Evolutionary conservation across 192 early-diverging fungal genomes (phyloP).

Genomic region (Geranomyces variabilis): DNA sequence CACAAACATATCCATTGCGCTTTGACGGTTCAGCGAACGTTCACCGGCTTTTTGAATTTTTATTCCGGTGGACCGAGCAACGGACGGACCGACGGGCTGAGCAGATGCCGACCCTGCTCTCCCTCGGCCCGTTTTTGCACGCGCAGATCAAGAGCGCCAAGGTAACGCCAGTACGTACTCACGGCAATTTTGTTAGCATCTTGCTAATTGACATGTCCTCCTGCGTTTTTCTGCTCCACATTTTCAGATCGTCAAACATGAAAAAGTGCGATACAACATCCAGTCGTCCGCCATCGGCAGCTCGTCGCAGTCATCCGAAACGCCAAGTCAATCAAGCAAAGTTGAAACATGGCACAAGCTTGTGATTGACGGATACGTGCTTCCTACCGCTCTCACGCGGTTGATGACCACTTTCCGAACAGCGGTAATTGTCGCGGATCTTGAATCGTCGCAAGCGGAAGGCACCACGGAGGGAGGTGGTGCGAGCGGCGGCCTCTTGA

Average conservation of each 20-base stretch:
- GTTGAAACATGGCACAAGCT: constrained; percentile 23
- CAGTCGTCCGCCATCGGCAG: neutral
- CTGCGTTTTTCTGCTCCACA: neutral
- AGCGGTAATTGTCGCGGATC: neutral
- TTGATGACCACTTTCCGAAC: neutral
- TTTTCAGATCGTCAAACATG: constrained; percentile 29
- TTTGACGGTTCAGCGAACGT: constrained; percentile 13
- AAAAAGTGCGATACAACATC: constrained; percentile 20
- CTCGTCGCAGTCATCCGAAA: neutral
- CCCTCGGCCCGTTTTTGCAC: constrained; percentile 19
- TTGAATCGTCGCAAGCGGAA: neutral
- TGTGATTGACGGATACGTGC: constrained; percentile 19
- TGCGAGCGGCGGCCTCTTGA: constrained; percentile 1
- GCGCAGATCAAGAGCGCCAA: constrained; percentile 18
- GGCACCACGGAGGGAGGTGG: neutral
- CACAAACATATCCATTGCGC: neutral
- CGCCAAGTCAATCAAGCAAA: neutral
- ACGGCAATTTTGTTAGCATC: too few species aligned
- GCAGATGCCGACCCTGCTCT: constrained; percentile 17
- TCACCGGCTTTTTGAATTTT: constrained; percentile 22
- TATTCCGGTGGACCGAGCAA: constrained; percentile 32
- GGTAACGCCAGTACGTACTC: constrained; percentile 16
- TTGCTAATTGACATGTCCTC: too few species aligned
- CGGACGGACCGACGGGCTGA: constrained; percentile 23
- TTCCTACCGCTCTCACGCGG: constrained; percentile 9